Base-by-base conservation (phyloP, 2,329 filamentous ascomycete species). In the Alternaria sp. region DNA sequence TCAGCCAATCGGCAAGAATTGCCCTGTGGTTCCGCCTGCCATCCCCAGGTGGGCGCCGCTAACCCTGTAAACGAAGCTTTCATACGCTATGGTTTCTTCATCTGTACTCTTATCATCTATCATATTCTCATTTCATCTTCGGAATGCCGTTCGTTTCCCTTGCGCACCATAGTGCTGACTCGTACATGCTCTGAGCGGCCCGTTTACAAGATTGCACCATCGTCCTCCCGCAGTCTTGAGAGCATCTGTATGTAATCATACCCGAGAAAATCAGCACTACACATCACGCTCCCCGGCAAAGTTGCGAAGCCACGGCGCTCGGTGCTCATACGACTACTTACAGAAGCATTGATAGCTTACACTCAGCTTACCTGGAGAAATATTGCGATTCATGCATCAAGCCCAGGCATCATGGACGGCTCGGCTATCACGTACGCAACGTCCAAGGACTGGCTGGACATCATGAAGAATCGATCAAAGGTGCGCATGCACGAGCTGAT, bases 401-500 rank as follows among this genome's bases (percentile, higher is more conserved):
- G 50, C 27, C 38, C 59, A 54, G 16, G 32, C 58, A 55, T 53
- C 58, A 72, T 74, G 71, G 68, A 74, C 54, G 59, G 69, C 57
- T 62, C 66, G 16, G 65, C 66, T 27, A 74, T 77, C 43, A 60
- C 62, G 9, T 76, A 76, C 56, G 74, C 74, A 43, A 69, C 66
- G 52, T 68, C 70, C 44, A 75, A 76, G 59, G 74, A 78, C 66
- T 78, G 75, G 75, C 62, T 77, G 50, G 75, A 78, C 59, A 75
- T 77, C 22, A 76, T 76, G 74, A 75, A 75, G 50, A 78, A 78
- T 56, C 63, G 74, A 12, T 75, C 72, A 32, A 75, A 74, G 56
- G 65, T 76, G 30, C 72, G 74, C 51, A 78, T 78, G 75, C 75
- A 78, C 56, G 74, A 77, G 54, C 59, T 78, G n/a, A 78, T 78